Evolutionary conservation across 306 rosid species (phyloP), one percentile per base, ranked within the genome.

Genomic region (Gleditsia sinensis): DNA sequence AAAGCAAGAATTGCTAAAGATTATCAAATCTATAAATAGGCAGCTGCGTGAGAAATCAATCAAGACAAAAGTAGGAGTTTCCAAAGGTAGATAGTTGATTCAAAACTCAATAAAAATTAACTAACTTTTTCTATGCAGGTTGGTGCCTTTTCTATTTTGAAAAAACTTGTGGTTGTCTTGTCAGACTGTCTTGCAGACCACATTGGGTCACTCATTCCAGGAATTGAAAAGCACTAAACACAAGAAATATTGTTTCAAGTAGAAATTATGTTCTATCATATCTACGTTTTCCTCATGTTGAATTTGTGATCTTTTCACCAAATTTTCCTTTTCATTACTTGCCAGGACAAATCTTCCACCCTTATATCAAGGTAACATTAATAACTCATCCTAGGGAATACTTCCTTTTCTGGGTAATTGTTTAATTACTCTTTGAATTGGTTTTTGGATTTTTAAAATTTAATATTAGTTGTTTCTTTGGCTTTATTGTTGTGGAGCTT

Each of bases 191-290:
- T 95, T 75, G n/a, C 97, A 11, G 99, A 95, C 61, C 98, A 90
- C 77, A 95, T 92, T 72, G 98, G 99, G 69, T 95, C 99, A 48
- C 99, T 95, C 83, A 92, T 95, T 81, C 98, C 98, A 36, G 99
- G 99, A 84, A 92, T 95, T 75, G 98, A 65, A 95, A 92, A 13
- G 99, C 99, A 61, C 85, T 92, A 85, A 95, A 82, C 75, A n/a
- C n/a, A n/a, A n/a, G n/a, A n/a, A n/a, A n/a, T n/a, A n/a, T n/a
- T n/a, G n/a, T n/a, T n/a, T n/a, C n/a, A n/a, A n/a, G n/a, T n/a
- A n/a, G n/a, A n/a, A n/a, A 98, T 95, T 40, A 25, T 50, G 48
- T 69, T 50, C 16, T 48, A 28, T 54, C 50, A 27, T n/a, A 13
- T 60, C 11, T 34, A 56, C 55, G 61, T 51, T 59, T 59, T 25